Evolutionary conservation across 148 eudicot genomes (phyloP).

Genomic region (Silene latifolia): DNA sequence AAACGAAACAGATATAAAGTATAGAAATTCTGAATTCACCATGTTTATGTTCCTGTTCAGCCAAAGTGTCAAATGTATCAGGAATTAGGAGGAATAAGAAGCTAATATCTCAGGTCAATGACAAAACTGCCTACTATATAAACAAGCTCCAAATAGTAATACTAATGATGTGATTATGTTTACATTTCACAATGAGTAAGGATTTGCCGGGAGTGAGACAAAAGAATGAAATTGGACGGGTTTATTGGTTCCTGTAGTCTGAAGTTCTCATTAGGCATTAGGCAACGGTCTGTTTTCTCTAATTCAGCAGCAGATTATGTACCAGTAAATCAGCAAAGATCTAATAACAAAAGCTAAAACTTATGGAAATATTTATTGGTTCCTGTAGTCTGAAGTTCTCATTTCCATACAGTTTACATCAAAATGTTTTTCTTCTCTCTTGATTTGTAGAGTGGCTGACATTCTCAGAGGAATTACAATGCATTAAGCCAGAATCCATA

Average conservation of each 20-base stretch:
- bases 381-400: too few relatives aligned
- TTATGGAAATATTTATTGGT: too few relatives aligned
- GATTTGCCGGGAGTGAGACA: background rate
- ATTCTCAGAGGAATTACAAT: background rate
- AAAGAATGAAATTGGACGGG: background rate
- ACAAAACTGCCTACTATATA: background rate
- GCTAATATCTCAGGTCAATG: background rate
- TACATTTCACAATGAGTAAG: background rate
- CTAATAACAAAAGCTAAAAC: background rate
- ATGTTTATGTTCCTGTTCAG: conserved; percentile 1
- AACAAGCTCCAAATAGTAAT: background rate
- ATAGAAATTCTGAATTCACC: background rate
- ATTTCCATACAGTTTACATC: too few relatives aligned
- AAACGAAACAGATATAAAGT: background rate
- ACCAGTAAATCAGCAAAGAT: background rate
- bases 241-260: background rate
- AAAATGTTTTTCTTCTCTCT: background rate
- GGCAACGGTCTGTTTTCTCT: background rate
- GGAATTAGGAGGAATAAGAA: background rate
- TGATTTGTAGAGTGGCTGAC: background rate
- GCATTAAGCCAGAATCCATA: background rate
- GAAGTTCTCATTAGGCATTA: background rate
- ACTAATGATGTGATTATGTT: background rate
- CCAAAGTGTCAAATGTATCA: background rate
- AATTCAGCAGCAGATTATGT: background rate